Evolutionary conservation across 148 eudicot species (phyloP), one percentile per base, ranked within the genome.

Genomic region (Vaccinium corymbosum): DNA sequence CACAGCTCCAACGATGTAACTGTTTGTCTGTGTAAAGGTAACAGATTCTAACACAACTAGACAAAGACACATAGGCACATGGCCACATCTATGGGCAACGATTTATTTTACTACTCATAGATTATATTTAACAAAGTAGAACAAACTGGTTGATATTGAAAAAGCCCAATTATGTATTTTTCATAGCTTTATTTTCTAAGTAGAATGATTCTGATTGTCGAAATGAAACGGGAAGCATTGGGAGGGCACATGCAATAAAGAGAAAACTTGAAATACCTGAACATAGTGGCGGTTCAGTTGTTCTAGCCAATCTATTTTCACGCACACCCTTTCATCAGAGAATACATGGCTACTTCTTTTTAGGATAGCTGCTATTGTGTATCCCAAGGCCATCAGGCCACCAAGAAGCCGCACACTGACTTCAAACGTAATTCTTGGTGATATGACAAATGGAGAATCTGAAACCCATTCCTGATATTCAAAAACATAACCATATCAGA

Each of bases 351-450:
- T 95, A 70, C 90, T 93, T 90, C 98, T 91, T 90, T 94, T 95
- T 81, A 95, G 86, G 76, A 95, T 94, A 80, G 98, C 89, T 48
- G 98, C 98, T 84, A 95, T 95, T 29, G 98, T 95, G 86, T 95
- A 95, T 77, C 98, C 98, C 89, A 95, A 88, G 22, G 98, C 98
- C 98, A 95, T 95, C 66, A 95, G 88, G 77, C 98, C 98, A 85
- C 98, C 98, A 84, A 95, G 98, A 87, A 95, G 98, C 84, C 98
- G 91, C 62, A 95, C 98, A 68, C 98, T 95, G 22, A 94, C 98
- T 91, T 95, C 98, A 88, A 95, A 95, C 32, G 97, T 94, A 86
- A 95, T 95, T 90, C 98, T 90, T 35, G 98, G 98, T 56, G 98
- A 95, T 91, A 95, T 95, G 84, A 95, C 92, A 89, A 95, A 95